A percentile compares a stretch with the other conserved stretches of the same genome.
These are phyloP conservation scores for Coffea canephora DNA, from an alignment of 257 asterid species.

Conservation along the genomic window DNA sequence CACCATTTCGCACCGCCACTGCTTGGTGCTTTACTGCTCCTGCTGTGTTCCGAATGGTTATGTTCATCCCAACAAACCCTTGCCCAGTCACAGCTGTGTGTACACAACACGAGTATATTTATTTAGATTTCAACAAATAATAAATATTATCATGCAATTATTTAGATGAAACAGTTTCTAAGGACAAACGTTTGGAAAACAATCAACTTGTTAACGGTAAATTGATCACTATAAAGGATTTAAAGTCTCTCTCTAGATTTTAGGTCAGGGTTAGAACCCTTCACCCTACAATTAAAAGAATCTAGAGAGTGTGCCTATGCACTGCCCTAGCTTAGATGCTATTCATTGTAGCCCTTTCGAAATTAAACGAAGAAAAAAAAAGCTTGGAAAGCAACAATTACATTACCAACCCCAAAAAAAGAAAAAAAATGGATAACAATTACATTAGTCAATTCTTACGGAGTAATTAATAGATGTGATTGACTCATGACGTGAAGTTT, in stretches of 20 bases:
- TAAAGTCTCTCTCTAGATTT: too few species aligned
- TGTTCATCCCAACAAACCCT: slow-evolving; percentile 18
- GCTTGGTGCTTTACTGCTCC: slow-evolving; percentile 26
- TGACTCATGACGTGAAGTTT: not conserved
- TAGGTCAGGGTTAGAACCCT: too few species aligned
- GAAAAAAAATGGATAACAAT: too few species aligned
- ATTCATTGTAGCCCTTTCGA: too few species aligned
- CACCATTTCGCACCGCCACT: slow-evolving; percentile 23
- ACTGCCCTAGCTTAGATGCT: too few species aligned
- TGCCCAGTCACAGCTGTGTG: slow-evolving; percentile 21
- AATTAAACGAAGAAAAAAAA: too few species aligned
- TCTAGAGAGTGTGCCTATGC: too few species aligned
- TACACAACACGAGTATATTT: not conserved
- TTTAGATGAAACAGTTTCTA: not conserved
- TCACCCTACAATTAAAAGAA: too few species aligned
- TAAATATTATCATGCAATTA: not conserved
- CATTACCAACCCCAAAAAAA: too few species aligned
- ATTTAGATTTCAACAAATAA: not conserved
- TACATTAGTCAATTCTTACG: not conserved
- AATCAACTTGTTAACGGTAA: too few species aligned
- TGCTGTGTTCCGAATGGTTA: slow-evolving; percentile 22
- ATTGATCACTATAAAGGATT: too few species aligned
- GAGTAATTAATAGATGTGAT: not conserved
- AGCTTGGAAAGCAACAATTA: too few species aligned
- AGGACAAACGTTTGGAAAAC: not conserved